Evolutionary conservation across 2,329 filamentous ascomycete genomes (phyloP).

Genomic region (Fusarium tupiense): DNA sequence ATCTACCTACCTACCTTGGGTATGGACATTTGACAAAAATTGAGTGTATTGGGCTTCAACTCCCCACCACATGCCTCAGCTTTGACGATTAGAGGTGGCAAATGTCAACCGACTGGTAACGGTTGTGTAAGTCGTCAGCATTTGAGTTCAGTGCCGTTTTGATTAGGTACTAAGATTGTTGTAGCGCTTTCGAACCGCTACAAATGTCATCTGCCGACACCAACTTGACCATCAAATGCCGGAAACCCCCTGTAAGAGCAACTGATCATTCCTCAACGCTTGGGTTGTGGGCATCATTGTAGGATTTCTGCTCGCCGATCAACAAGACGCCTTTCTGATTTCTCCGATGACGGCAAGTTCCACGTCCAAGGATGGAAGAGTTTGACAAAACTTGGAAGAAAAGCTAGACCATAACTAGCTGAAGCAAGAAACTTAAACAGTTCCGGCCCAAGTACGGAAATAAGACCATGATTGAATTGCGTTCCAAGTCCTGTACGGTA

Average conservation of each 20-base stretch:
- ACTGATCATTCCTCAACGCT: not conserved
- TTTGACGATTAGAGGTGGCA: slow-evolving; percentile 15
- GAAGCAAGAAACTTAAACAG: not conserved
- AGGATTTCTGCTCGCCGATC: not conserved
- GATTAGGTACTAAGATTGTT: not conserved
- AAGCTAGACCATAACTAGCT: slow-evolving; percentile 1
- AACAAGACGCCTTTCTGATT: not conserved
- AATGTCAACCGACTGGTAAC: slow-evolving; percentile 7
- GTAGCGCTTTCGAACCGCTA: not conserved
- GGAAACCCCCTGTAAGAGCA: not conserved
- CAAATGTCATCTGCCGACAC: slow-evolving; percentile 15
- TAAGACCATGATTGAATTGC: not conserved
- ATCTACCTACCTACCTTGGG: not conserved
- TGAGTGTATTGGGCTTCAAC: not conserved
- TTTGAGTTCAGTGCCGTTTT: slow-evolving; percentile 6
- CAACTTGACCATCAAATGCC: slow-evolving; percentile 11
- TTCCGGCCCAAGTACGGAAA: slow-evolving; percentile 12
- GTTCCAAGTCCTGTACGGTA: not conserved
- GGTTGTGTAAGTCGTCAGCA: slow-evolving; percentile 6
- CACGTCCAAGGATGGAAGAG: not conserved
- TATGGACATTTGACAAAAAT: slow-evolving; percentile 5
- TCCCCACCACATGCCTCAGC: slow-evolving; percentile 23
- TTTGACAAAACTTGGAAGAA: not conserved
- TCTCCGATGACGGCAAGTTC: not conserved
- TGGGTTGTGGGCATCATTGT: not conserved